A percentile compares a stretch with the other conserved stretches of the same genome.
These are phyloP conservation scores for Purpureocillium lavendulum DNA, from an alignment of 2,329 filamentous ascomycete species.

Conservation along the genomic window DNA sequence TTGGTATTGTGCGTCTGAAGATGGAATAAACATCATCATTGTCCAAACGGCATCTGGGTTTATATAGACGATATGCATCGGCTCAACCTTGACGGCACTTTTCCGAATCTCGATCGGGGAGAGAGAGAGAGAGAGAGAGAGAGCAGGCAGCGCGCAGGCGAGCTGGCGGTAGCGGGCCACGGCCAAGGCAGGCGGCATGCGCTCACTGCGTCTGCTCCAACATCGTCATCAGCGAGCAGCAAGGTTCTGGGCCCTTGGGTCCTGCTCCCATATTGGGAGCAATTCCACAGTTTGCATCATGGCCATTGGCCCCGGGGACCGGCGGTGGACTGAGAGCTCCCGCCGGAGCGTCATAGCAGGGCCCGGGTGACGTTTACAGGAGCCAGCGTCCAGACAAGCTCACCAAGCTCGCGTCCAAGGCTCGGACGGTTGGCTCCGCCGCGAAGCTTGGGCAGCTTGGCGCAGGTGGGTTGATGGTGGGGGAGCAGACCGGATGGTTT, in stretches of 20 bases:
- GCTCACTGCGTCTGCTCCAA: neutral
- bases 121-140: too few species aligned
- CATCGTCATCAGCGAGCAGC: neutral
- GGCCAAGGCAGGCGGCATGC: too few species aligned
- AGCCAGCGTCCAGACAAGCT: neutral
- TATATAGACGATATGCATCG: neutral
- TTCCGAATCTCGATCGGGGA: neutral
- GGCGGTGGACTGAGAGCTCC: too few species aligned
- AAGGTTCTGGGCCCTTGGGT: neutral
- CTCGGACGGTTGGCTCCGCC: conserved; percentile 5
- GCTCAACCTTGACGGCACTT: neutral
- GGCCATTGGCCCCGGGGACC: neutral
- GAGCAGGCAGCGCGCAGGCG: too few species aligned
- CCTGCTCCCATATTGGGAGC: too few species aligned
- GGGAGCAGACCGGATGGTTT: too few species aligned
- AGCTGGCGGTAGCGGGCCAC: too few species aligned
- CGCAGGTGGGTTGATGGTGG: too few species aligned
- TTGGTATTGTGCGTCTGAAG: too few species aligned
- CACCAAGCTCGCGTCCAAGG: neutral
- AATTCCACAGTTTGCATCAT: too few species aligned
- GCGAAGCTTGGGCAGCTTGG: neutral
- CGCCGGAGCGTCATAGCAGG: conserved; percentile 2
- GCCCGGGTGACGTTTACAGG: neutral
- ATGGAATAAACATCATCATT: too few species aligned
- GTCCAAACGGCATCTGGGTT: neutral